Evolutionary conservation across 768 basidiomycete species (phyloP).

Genomic region (Naematelia aurantialba): DNA sequence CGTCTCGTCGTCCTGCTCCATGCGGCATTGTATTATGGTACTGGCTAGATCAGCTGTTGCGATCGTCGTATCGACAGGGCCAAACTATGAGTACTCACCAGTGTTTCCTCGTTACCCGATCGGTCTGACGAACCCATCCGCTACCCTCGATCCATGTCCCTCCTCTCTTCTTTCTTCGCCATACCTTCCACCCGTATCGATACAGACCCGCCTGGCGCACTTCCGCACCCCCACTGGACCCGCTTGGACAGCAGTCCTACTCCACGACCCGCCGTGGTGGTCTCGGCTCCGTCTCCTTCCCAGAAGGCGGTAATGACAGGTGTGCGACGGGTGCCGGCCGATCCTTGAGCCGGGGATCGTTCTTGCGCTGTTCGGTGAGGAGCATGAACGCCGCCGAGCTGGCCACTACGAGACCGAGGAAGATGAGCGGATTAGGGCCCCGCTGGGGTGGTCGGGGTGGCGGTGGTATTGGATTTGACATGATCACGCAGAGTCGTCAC

Average conservation of each 20-base stretch:
- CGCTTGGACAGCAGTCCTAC: no score
- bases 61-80: no score
- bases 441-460: slow-evolving; percentile 21
- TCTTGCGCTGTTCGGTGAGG: slow-evolving; percentile 25
- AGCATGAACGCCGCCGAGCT: slow-evolving; percentile 31
- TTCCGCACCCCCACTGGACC: background rate
- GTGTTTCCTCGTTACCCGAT: no score
- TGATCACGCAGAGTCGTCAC: background rate
- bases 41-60: no score
- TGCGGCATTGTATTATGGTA: no score
- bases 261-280: slow-evolving; percentile 22
- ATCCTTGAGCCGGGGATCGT: slow-evolving; percentile 14
- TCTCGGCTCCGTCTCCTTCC: slow-evolving; percentile 25
- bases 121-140: no score
- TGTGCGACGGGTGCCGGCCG: slow-evolving; percentile 26
- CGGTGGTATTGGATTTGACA: slow-evolving; percentile 2
- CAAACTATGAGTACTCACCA: no score
- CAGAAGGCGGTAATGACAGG: slow-evolving; percentile 25
- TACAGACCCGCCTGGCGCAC: no score
- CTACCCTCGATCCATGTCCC: background rate
- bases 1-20: no score
- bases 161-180: background rate
- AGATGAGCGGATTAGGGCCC: slow-evolving; percentile 38
- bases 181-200: no score
- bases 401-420: slow-evolving; percentile 33